Base-by-base conservation (phyloP, 169 alveolate genomes). In the Eimeria zaria region DNA sequence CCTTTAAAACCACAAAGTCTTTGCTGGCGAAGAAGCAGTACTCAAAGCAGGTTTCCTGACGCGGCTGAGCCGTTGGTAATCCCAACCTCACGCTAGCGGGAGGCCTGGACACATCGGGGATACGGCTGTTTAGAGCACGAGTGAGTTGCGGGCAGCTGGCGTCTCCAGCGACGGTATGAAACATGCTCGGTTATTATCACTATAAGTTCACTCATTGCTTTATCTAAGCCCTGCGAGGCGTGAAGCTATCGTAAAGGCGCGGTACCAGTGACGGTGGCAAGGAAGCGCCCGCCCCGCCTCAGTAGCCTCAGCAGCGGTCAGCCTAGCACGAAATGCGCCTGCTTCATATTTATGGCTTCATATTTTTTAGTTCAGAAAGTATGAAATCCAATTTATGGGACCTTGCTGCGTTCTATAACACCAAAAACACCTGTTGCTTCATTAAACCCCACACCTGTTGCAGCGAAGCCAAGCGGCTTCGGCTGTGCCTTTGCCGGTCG, bases 51-150 rank as follows among this genome's bases (percentile, higher is more conserved):
- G 41, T 11, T n/a, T 27, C 48, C 46, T 48, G 67, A 44, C 27
- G 24, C 8, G 67, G 60, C 22, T 78, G 69, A 24, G 44, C 12
- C 88, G 67, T 12, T 7, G 67, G 48, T 4, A 36, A 44, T 44
- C 64, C 88, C 67, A 78, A 48, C 44, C 46, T 48, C 88, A 24
- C 9, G 64, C 64, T 78, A 78, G 67, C 88, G 67, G 64, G 8
- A 46, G 27, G 67, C 30, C 83, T 7, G 30, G 83, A 5, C 55
- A 20, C 51, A n/a, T 39, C 30, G 39, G 78, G 83, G 81, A 33
- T 11, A 39, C n/a, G 55, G 53, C 5, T 39, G 51, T 39, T 16
- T 73, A 24, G 55, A 7, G 55, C 83, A 73, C 22, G 55, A 39
- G 33, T 33, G 7, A 73, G 55, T 73, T 39, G 55, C 20, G 83